phyloP scores from a whole-genome alignment of 2,329 filamentous ascomycete genomes.

The Ploettnerulaceae sp. region DNA sequence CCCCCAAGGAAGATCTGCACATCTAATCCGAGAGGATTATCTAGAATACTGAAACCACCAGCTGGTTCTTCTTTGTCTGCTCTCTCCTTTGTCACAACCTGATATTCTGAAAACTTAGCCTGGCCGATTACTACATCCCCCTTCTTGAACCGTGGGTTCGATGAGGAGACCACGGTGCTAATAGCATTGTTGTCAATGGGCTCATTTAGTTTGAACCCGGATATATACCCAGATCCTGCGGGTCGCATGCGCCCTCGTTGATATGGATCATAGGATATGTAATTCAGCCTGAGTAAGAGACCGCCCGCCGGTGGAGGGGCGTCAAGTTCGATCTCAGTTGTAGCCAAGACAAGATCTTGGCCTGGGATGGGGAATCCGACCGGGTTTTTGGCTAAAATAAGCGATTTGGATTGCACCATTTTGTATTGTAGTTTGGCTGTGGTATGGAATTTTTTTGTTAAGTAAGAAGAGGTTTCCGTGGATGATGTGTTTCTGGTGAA shows the following conservation, averaged over 20 bases:
- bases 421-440: not conserved
- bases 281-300: slow-evolving; percentile 62
- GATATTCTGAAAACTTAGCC: slow-evolving; percentile 63
- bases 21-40: slow-evolving; percentile 65
- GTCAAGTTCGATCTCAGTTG: slow-evolving; percentile 60
- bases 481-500: not conserved
- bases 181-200: slow-evolving; percentile 62
- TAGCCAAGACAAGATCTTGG: slow-evolving; percentile 64
- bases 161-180: slow-evolving; percentile 64
- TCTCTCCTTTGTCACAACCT: slow-evolving; percentile 43
- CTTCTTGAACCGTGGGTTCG: slow-evolving; percentile 53
- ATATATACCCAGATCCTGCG: slow-evolving; percentile 35
- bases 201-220: slow-evolving; percentile 51
- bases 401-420: slow-evolving; percentile 59
- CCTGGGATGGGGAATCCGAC: slow-evolving; percentile 61
- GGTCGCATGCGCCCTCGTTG: slow-evolving; percentile 72
- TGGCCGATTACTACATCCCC: slow-evolving; percentile 61
- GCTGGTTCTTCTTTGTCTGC: slow-evolving; percentile 36
- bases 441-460: not conserved
- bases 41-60: slow-evolving; percentile 45
- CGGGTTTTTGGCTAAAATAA: slow-evolving; percentile 68
- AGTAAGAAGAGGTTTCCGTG: not conserved
- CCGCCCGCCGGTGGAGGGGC: slow-evolving; percentile 58
- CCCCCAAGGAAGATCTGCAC: slow-evolving; percentile 65
- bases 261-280: slow-evolving; percentile 78